Evolutionary conservation across 495 filamentous ascomycete genomes (phyloP).

Genomic region (Sphaerosporella brunnea): DNA sequence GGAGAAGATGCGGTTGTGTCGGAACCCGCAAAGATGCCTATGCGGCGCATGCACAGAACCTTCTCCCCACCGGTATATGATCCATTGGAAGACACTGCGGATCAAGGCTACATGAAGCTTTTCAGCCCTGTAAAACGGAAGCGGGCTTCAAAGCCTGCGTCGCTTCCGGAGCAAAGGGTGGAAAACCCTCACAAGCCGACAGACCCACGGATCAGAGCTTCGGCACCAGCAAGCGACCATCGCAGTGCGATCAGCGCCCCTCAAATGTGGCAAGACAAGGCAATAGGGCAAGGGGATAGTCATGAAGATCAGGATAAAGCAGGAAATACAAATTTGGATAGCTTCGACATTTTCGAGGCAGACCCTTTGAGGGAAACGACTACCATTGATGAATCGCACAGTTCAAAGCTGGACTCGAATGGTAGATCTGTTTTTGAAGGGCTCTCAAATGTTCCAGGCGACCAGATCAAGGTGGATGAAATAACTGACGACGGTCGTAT

Average conservation of each 20-base stretch:
- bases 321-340: neutral
- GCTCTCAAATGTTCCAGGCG: neutral
- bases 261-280: slow-evolving; percentile 18
- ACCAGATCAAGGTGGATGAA: slow-evolving; percentile 13
- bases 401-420: neutral
- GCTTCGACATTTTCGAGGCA: neutral
- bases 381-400: neutral
- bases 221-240: slow-evolving; percentile 12
- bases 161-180: slow-evolving; percentile 13
- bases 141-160: slow-evolving; percentile 13
- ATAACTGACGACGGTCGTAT: slow-evolving; percentile 17
- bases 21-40: too few species aligned
- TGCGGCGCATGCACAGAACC: neutral
- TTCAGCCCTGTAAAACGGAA: slow-evolving; percentile 25
- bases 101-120: slow-evolving; percentile 22
- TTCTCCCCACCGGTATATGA: slow-evolving; percentile 3
- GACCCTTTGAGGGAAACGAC: neutral
- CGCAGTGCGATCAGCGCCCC: slow-evolving; percentile 21
- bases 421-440: neutral
- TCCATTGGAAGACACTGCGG: slow-evolving; percentile 9
- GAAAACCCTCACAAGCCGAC: slow-evolving; percentile 3
- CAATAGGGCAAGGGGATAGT: neutral
- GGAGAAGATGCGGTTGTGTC: too few species aligned
- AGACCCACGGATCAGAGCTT: slow-evolving; percentile 14
- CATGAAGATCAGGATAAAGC: slow-evolving; percentile 8